phyloP scores from a whole-genome alignment of 345 rosid species.

The Raphanus sativus region DNA sequence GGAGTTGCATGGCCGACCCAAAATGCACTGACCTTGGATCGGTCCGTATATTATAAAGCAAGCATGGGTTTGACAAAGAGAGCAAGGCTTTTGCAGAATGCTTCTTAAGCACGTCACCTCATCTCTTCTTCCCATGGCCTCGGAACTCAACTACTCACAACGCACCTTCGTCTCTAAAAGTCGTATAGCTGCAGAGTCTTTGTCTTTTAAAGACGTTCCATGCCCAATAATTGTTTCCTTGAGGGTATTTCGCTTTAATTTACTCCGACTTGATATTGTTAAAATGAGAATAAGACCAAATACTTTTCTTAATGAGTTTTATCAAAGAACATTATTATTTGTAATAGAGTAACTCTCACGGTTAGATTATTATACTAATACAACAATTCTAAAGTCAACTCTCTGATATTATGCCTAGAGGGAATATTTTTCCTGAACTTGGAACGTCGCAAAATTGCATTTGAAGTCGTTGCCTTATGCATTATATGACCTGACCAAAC shows the following conservation, averaged over 20 bases:
- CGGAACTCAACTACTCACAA: background rate
- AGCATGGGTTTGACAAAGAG: background rate
- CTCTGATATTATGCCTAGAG: background rate
- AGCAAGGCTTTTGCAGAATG: background rate
- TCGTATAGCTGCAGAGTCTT: background rate
- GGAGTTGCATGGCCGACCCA: too few relatives aligned
- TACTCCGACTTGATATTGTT: background rate
- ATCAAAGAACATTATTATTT: background rate
- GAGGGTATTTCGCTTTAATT: background rate
- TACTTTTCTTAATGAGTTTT: background rate
- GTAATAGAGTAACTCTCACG: slow-evolving; percentile 6
- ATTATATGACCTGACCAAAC: background rate
- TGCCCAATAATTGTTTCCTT: background rate
- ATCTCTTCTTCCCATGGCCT: background rate
- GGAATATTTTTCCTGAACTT: slow-evolving; percentile 7
- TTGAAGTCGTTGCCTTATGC: slow-evolving; percentile 3
- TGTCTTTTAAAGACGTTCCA: background rate
- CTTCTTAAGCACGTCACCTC: background rate
- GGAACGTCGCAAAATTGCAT: slow-evolving; percentile 3
- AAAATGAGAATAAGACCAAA: slow-evolving; percentile 5
- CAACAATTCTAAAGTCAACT: slow-evolving; percentile 15
- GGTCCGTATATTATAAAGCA: background rate
- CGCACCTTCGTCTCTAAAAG: background rate
- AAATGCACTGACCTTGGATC: too few relatives aligned
- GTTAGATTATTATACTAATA: background rate